Percentiles rank a stretch among this genome's conserved stretches.
Conservation (phyloP, 257 asterid genomes). For the Solanum piurae region DNA sequence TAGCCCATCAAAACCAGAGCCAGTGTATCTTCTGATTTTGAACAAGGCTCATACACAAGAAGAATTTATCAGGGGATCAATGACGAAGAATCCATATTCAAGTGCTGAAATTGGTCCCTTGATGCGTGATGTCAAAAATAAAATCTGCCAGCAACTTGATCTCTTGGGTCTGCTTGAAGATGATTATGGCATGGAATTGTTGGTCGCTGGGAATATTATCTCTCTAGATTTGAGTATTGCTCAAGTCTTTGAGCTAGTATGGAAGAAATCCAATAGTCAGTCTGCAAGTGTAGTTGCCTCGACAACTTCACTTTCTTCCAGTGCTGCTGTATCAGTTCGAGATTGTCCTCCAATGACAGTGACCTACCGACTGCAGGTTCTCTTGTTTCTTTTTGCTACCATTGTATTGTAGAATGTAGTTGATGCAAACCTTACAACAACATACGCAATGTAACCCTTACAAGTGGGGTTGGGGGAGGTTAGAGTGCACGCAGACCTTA, state of each 20-base stretch:
- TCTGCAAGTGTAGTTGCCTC: constrained; percentile 59
- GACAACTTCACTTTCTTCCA: constrained; percentile 53
- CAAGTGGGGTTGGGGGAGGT: background rate
- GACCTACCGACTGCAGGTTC: constrained; percentile 96
- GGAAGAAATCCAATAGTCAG: constrained; percentile 88
- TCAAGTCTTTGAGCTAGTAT: constrained; percentile 91
- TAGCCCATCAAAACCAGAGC: constrained; percentile 89
- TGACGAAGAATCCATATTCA: constrained; percentile 98
- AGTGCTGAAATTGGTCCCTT: constrained; percentile 96
- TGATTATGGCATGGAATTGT: constrained; percentile 96
- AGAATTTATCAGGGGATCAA: constrained; percentile 98
- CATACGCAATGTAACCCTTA: background rate
- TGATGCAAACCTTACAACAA: background rate
- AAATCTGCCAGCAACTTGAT: constrained; percentile 97
- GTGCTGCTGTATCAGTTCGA: constrained; percentile 54
- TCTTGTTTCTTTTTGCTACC: background rate
- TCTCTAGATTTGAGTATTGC: constrained; percentile 92
- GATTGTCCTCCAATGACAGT: constrained; percentile 96
- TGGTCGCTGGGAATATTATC: constrained; percentile 90
- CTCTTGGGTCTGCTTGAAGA: constrained; percentile 92
- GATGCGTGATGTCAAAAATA: constrained; percentile 99
- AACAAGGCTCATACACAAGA: constrained; percentile 98
- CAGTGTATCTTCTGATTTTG: constrained; percentile 64
- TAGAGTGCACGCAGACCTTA: background rate
- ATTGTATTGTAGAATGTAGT: background rate